Base-by-base conservation (phyloP, 495 filamentous ascomycete genomes). In the Penicillium goetzii region DNA sequence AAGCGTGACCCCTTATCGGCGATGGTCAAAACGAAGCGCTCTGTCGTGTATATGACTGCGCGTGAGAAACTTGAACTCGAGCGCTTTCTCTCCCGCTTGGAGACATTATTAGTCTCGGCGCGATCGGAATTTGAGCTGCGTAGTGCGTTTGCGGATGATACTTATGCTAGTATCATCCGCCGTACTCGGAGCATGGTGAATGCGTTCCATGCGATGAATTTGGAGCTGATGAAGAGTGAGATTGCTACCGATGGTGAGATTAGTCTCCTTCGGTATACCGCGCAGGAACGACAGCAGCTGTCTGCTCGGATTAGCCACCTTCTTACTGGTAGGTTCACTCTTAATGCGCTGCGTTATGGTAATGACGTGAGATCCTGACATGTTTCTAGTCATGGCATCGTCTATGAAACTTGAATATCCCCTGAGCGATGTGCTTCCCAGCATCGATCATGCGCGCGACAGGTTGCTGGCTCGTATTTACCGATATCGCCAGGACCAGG, bases 361-460 rank as follows among this genome's bases (percentile, higher is more conserved):
- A n/a, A 26, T 61, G 36, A 10, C 5, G 2, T 11, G 43, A 47
- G 4, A 15, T 12, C 4, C 72, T 74, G 49, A 74, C 47, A 0
- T 9, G 21, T 34, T 25, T 11, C 51, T 58, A 89, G 93, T 97
- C 2, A 85, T 99, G 64, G 95, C 94, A 1, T 93, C 90, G 1
- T 95, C 91, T 2, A 86, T 98, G 74, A 95, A 95, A 79, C 83
- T 98, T 1, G 93, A 96, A 71, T 97, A 96, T 64, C 94, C 95
- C 0, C 78, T 99, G 41, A 96, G 89, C 26, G 92, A 96, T 67
- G 89, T 89, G 25, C 76, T 98, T 14, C 95, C 95, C 5, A 94
- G 87, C 63, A 89, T 93, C 26, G 84, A 89, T 25, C 86, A 92
- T 72, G 86, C 88, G 25, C 80, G 95, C 32, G 94, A 98, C 69